Conservation (phyloP, 1,139 yeast species). For the Cylindricascospora bacillispora region DNA sequence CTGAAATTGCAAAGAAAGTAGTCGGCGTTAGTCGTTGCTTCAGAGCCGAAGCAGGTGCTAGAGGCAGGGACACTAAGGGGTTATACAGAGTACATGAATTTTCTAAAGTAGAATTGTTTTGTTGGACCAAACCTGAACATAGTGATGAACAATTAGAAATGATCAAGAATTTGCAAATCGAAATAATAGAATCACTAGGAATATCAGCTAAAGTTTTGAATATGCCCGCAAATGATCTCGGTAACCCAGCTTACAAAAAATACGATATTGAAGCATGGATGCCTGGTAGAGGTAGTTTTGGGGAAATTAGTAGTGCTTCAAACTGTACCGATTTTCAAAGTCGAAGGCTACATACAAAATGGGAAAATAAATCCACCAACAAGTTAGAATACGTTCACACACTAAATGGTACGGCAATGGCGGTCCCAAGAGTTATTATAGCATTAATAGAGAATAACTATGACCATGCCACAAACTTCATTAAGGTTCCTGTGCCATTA, state of each 20-base stretch:
- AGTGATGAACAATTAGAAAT: slow-evolving; percentile 46
- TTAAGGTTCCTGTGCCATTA: slow-evolving; percentile 57
- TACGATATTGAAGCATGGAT: slow-evolving; percentile 96
- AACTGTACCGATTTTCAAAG: slow-evolving; percentile 91
- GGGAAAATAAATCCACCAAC: slow-evolving; percentile 25
- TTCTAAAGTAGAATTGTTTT: slow-evolving; percentile 89
- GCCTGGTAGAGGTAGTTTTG: slow-evolving; percentile 94
- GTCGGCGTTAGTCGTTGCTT: slow-evolving; percentile 83
- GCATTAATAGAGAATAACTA: slow-evolving; percentile 81
- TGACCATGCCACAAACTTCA: slow-evolving; percentile 41
- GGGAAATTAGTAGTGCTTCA: slow-evolving; percentile 84
- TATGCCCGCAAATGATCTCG: slow-evolving; percentile 86
- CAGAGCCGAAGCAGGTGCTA: slow-evolving; percentile 95
- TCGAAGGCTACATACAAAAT: slow-evolving; percentile 63
- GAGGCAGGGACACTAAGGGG: slow-evolving; percentile 89
- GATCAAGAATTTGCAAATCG: slow-evolving; percentile 51
- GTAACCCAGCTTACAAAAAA: slow-evolving; percentile 86
- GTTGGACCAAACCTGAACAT: slow-evolving; percentile 45
- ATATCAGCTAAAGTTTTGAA: slow-evolving; percentile 68
- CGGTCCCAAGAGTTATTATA: slow-evolving; percentile 81
- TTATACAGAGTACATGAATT: slow-evolving; percentile 93
- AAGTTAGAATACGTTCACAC: slow-evolving; percentile 55
- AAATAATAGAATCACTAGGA: slow-evolving; percentile 54
- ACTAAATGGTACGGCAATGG: slow-evolving; percentile 90
- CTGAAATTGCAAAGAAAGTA: slow-evolving; percentile 30